Percentiles rank a stretch among this genome's conserved stretches.
These are phyloP conservation scores for Schoenoplectus tabernaemontani DNA, from an alignment of 202 grass and related monocot genomes.

Conservation along the genomic window DNA sequence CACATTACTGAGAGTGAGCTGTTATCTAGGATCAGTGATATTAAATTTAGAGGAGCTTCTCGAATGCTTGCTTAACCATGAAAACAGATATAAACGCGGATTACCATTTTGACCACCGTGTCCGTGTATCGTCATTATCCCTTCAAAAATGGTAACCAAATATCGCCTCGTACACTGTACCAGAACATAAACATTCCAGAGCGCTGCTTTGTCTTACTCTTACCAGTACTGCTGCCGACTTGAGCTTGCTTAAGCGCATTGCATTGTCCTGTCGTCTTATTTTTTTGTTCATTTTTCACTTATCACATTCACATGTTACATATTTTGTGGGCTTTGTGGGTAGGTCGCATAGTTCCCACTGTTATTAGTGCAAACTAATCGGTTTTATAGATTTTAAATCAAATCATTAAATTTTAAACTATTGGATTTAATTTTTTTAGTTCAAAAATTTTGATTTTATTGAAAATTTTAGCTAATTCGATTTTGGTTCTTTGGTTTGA, in stretches of 20 bases:
- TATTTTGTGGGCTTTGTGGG: neutral
- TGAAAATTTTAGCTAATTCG: too few species aligned
- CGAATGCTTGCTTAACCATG: slow-evolving; percentile 17
- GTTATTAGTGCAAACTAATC: too few species aligned
- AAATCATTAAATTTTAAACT: too few species aligned
- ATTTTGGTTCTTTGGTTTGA: too few species aligned
- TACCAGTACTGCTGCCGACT: neutral
- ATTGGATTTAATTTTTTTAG: too few species aligned
- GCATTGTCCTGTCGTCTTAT: neutral
- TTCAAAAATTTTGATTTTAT: too few species aligned
- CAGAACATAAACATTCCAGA: neutral
- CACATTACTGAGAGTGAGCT: neutral
- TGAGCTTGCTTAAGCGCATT: neutral
- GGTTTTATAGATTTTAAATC: too few species aligned
- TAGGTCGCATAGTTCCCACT: neutral
- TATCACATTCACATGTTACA: neutral
- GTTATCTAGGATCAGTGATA: neutral
- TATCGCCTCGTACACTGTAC: neutral
- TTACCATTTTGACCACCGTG: neutral
- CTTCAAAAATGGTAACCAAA: neutral
- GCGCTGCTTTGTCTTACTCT: neutral
- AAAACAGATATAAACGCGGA: slow-evolving; percentile 23
- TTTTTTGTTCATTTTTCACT: neutral
- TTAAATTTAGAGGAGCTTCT: neutral
- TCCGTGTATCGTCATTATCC: neutral